Conservation (phyloP, 2,329 filamentous ascomycete genomes). For the Aspergillus pseudoviridinutans region DNA sequence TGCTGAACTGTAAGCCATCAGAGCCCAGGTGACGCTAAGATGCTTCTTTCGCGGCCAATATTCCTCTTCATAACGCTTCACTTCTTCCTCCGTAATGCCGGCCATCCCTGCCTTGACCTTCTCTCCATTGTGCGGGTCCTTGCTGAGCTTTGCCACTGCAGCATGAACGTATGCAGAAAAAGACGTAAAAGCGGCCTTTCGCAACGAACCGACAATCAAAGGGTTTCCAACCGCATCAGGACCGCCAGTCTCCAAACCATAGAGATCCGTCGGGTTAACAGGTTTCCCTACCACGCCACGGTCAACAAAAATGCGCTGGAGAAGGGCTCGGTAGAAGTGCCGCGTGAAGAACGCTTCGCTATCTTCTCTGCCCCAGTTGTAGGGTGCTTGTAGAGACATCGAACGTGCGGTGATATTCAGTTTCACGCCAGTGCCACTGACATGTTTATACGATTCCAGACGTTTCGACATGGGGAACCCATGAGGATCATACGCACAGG, state of each 20-base stretch:
- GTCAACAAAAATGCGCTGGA: conserved; percentile 92
- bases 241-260: conserved; percentile 16
- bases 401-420: conserved; percentile 95
- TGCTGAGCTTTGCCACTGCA: conserved; percentile 69
- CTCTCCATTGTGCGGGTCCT: conserved; percentile 57
- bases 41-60: conserved; percentile 71
- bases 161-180: conserved; percentile 76
- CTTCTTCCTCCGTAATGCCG: conserved; percentile 68
- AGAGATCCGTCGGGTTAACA: conserved; percentile 24
- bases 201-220: conserved; percentile 79
- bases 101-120: conserved; percentile 64
- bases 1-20: conserved; percentile 93
- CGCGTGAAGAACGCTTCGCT: conserved; percentile 86
- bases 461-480: conserved; percentile 88
- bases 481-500: conserved; percentile 73
- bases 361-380: conserved; percentile 81
- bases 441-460: conserved; percentile 55
- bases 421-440: conserved; percentile 60
- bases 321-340: conserved; percentile 85
- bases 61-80: conserved; percentile 63
- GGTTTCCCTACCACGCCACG: conserved; percentile 67
- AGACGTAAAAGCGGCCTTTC: conserved; percentile 72
- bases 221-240: conserved; percentile 57
- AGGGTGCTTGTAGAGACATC: conserved; percentile 95
- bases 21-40: conserved; percentile 79